Conservation (phyloP, 257 asterid genomes). For the Solanum virginianum region DNA sequence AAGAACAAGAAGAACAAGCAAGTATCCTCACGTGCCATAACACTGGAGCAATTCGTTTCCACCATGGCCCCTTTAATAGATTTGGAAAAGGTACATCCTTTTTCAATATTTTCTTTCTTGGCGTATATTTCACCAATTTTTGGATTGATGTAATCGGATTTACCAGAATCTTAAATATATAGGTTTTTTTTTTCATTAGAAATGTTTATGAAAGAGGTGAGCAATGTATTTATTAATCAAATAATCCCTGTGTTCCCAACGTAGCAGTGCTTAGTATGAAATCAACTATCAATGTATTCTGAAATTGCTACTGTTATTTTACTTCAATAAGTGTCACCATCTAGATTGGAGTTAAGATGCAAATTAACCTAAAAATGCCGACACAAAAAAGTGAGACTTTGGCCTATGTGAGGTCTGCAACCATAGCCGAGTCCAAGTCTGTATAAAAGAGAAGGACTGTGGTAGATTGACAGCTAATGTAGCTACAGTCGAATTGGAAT, state of each 20-base stretch:
- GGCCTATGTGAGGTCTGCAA: neutral
- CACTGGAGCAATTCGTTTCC: conserved; percentile 85
- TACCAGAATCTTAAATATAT: neutral
- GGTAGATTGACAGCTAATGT: neutral
- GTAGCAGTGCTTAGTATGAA: neutral
- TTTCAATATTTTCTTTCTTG: neutral
- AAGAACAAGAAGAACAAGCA: neutral
- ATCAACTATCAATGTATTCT: neutral
- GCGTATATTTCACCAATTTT: neutral
- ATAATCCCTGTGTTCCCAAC: neutral
- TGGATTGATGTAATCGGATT: neutral
- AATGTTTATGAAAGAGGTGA: neutral
- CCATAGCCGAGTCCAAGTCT: neutral
- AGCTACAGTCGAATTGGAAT: neutral
- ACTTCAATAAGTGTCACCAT: neutral
- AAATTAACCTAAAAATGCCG: neutral
- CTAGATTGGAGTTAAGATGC: neutral
- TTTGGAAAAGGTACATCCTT: conserved; percentile 61
- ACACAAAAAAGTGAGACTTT: neutral
- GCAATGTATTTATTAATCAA: neutral
- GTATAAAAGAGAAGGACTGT: neutral
- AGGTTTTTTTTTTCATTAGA: neutral
- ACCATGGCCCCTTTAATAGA: conserved; percentile 80
- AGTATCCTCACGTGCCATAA: conserved; percentile 18
- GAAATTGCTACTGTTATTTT: neutral